Percentiles rank a stretch among this genome's conserved stretches.
These are phyloP conservation scores for Polygonum aviculare DNA, from an alignment of 148 eudicot genomes.

Conservation along the genomic window DNA sequence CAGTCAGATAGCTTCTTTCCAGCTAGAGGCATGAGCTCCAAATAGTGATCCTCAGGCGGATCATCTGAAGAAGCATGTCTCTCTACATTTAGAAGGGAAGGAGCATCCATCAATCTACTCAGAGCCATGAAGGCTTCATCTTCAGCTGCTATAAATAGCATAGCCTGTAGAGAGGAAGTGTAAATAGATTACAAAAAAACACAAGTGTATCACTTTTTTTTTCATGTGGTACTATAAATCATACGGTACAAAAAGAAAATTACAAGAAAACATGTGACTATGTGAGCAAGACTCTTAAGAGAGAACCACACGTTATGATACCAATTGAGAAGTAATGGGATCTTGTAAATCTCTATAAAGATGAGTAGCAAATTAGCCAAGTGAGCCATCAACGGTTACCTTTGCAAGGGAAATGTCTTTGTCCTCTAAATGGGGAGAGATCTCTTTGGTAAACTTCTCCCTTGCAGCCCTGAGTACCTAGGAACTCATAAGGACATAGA, in stretches of 20 bases:
- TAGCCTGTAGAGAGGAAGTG: slow-evolving; percentile 38
- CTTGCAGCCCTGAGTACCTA: slow-evolving; percentile 76
- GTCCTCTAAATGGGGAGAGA: slow-evolving; percentile 76
- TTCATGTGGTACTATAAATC: neutral
- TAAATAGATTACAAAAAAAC: neutral
- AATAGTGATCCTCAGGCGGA: slow-evolving; percentile 31
- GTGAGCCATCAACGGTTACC: slow-evolving; percentile 41
- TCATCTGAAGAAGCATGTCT: slow-evolving; percentile 24
- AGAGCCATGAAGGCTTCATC: slow-evolving; percentile 74
- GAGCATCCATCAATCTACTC: slow-evolving; percentile 61
- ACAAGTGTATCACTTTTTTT: neutral
- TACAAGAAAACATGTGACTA: neutral
- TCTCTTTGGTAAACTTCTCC: slow-evolving; percentile 73
- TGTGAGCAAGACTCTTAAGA: neutral
- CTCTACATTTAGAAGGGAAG: slow-evolving; percentile 46
- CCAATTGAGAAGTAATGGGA: neutral
- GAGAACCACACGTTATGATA: neutral
- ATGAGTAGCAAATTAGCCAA: slow-evolving; percentile 32
- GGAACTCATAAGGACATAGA: slow-evolving; percentile 12
- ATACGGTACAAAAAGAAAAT: neutral
- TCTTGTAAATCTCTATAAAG: neutral
- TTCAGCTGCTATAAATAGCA: slow-evolving; percentile 76
- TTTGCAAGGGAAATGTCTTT: slow-evolving; percentile 89
- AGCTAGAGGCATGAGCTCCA: slow-evolving; percentile 55
- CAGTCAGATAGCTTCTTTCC: slow-evolving; percentile 69